phyloP scores from a whole-genome alignment of 1,139 yeast genomes.

The Yamadazyma taylorii region DNA sequence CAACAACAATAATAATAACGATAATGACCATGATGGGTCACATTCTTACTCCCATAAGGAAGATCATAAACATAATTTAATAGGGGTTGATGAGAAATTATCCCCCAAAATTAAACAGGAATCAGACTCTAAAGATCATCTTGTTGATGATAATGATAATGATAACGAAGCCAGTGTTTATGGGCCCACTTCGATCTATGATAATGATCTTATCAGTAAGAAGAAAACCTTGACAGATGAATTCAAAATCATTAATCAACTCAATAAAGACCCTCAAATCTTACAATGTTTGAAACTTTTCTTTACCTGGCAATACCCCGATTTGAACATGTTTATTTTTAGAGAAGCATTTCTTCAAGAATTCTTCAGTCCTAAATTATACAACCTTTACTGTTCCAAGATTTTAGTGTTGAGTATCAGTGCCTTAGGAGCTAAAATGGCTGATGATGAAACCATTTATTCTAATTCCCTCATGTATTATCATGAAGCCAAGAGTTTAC shows the following conservation, averaged over 20 bases:
- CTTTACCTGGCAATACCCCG: conserved; percentile 68
- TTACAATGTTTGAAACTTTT: conserved; percentile 53
- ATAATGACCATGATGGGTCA: not conserved
- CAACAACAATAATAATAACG: conserved; percentile 14
- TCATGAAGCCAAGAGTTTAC: conserved; percentile 42
- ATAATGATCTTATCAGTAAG: conserved; percentile 29
- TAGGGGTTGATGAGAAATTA: conserved; percentile 20
- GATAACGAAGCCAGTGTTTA: conserved; percentile 36
- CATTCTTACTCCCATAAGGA: too few species aligned
- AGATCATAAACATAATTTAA: not conserved
- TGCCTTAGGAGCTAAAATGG: conserved; percentile 55
- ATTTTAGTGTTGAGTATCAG: conserved; percentile 55
- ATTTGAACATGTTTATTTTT: conserved; percentile 60
- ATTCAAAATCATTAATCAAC: conserved; percentile 21
- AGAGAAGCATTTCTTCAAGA: conserved; percentile 65
- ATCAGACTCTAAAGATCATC: conserved; percentile 3
- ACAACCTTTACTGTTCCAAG: conserved; percentile 50
- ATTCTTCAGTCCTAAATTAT: conserved; percentile 50
- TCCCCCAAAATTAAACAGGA: conserved; percentile 5
- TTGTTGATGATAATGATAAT: conserved; percentile 14
- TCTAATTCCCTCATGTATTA: conserved; percentile 43
- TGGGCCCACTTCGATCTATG: conserved; percentile 54
- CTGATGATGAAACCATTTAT: conserved; percentile 42
- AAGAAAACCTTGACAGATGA: conserved; percentile 24
- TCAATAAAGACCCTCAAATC: conserved; percentile 43